phyloP scores from a whole-genome alignment of 345 rosid genomes.

The Lepidium africanum region DNA sequence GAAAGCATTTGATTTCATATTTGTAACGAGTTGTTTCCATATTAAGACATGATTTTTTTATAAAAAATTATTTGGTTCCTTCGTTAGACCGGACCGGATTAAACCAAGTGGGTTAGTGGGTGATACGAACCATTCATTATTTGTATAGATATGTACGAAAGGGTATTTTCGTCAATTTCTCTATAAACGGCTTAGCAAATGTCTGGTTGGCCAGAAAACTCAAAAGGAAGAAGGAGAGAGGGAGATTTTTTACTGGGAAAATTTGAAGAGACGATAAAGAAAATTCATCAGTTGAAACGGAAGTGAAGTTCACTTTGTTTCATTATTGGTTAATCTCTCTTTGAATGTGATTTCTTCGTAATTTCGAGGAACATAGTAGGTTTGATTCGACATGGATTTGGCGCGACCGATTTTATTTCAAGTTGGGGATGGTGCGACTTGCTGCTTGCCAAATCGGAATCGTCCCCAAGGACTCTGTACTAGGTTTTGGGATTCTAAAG shows the following conservation, averaged over 20 bases:
- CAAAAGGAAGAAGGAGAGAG: neutral
- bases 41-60: neutral
- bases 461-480: constrained; percentile 25
- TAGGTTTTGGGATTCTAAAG: constrained; percentile 24
- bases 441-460: constrained; percentile 23
- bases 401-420: constrained; percentile 37
- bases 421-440: constrained; percentile 28
- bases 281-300: neutral
- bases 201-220: constrained; percentile 23
- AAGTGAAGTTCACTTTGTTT: neutral
- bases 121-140: constrained; percentile 9
- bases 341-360: neutral
- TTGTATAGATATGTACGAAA: neutral
- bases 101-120: constrained; percentile 19
- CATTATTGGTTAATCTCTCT: constrained; percentile 28
- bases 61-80: neutral
- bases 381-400: constrained; percentile 44
- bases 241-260: neutral
- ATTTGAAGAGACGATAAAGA: constrained; percentile 6
- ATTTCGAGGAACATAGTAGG: neutral
- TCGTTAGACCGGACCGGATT: constrained; percentile 11
- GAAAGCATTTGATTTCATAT: constrained; percentile 6
- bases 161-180: constrained; percentile 3
- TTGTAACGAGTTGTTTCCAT: constrained; percentile 24
- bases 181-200: neutral